Base-by-base conservation (phyloP, 768 basidiomycete species). In the Trametes cubensis region DNA sequence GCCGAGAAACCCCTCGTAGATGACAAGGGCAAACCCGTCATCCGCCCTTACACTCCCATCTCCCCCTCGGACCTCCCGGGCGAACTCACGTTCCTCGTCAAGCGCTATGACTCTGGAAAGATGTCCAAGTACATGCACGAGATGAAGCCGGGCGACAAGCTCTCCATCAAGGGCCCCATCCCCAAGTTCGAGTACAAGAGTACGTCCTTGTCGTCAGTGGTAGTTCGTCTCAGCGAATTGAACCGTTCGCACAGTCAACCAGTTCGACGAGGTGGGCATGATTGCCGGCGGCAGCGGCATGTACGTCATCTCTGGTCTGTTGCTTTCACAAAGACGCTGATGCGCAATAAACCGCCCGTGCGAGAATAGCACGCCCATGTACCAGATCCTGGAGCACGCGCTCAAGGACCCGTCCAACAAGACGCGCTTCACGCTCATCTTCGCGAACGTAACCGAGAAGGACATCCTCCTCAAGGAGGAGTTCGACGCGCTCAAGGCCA, bases 261-360 rank as follows among this genome's bases (percentile, higher is more conserved):
- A 94, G 73, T 88, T 89, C 55, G 91, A 95, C 21, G 80, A 94
- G 67, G 87, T 97, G 57, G 90, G 88, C 14, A 80, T 95, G 68
- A 92, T 98, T 68, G 93, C 92, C 38, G 97, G 97, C 55, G 97
- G 97, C 56, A 90, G 86, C 66, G 97, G 97, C 73, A 94, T 98
- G 88, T 90, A 69, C 68, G 87, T 77, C 40, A 25, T 46, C 13
- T 15, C 17, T 40, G 34, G 25, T 5, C 18, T 39, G 41, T 21
- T 14, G 48, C 17, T 56, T 25, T 20, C 23, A 47, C n/a, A 7
- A 45, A 8, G 13, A 30, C 53, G 55, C 54, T 55, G 53, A 50
- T 30, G 56, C 57, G 39, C 65, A n/a, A n/a, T n/a, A 11, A 7
- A 34, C 34, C 10, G 2, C 10, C 34, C 10, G 2, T 34, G 34